These are phyloP conservation scores for Vitis vinifera DNA, from an alignment of 164 flowering plant species.

Conservation along the genomic window DNA sequence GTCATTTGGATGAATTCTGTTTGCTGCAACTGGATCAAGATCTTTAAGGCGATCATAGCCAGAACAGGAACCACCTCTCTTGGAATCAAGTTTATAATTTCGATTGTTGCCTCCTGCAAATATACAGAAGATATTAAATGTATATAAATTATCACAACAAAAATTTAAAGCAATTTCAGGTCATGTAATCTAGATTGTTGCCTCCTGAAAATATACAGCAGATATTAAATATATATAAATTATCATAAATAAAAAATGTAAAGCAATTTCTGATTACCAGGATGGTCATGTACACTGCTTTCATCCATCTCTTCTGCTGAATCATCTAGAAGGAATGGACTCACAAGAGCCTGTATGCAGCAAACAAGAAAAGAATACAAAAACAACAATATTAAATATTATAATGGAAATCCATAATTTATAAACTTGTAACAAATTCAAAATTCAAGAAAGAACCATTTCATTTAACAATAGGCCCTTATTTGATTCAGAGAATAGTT, in stretches of 20 bases:
- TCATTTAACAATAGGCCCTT: neutral
- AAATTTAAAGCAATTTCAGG: too few relatives aligned
- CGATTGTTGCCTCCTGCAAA: conserved; percentile 32
- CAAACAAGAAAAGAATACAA: neutral
- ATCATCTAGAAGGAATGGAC: conserved; percentile 84
- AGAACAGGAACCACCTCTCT: conserved; percentile 16
- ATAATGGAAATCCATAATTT: neutral
- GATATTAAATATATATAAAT: neutral
- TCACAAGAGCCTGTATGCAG: conserved; percentile 71
- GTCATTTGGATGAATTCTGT: conserved; percentile 93
- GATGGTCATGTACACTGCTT: conserved; percentile 14
- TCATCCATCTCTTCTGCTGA: conserved; percentile 47
- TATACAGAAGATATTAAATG: neutral
- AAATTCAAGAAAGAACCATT: neutral
- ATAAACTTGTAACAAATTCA: neutral
- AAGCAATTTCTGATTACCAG: conserved; percentile 38
- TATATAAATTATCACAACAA: neutral
- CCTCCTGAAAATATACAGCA: conserved; percentile 26
- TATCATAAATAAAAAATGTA: neutral
- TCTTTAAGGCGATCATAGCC: conserved; percentile 58
- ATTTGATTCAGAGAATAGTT: too few relatives aligned
- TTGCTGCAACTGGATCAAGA: conserved; percentile 85
- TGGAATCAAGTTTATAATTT: conserved; percentile 25
- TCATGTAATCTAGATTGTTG: conserved; percentile 18
- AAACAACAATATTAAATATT: neutral